Evolutionary conservation across 768 basidiomycete genomes (phyloP).

Genomic region (Mrakia frigida): DNA sequence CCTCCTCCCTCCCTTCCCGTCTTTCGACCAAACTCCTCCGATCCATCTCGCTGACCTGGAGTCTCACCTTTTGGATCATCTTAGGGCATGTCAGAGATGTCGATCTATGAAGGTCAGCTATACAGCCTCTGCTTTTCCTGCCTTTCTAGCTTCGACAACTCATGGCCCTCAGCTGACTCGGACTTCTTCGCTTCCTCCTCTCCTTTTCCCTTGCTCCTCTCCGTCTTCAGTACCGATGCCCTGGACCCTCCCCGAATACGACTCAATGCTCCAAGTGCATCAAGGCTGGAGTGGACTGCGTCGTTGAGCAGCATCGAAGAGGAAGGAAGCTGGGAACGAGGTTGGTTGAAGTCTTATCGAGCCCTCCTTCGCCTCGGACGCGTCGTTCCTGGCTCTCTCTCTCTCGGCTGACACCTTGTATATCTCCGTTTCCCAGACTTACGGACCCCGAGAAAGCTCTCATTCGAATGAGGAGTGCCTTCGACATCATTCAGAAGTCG

Average conservation of each 20-base stretch:
- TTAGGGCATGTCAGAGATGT: background rate
- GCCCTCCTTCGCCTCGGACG: background rate
- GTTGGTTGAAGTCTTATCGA: background rate
- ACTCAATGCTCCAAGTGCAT: background rate
- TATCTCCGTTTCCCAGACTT: background rate
- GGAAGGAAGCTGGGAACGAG: conserved; percentile 1
- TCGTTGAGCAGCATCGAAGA: conserved; percentile 8
- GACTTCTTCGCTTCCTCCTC: background rate
- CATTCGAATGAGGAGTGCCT: conserved; percentile 2
- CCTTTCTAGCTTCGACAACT: background rate
- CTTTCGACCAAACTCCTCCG: no score
- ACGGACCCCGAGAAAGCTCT: background rate
- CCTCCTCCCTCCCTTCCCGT: background rate
- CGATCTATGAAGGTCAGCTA: background rate
- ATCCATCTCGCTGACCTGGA: background rate
- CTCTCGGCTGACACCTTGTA: no score
- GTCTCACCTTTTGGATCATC: no score
- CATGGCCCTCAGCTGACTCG: background rate
- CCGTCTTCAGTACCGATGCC: conserved; percentile 12
- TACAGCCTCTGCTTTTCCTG: background rate
- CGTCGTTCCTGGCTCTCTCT: background rate
- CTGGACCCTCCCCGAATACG: background rate
- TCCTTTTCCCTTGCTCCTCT: background rate
- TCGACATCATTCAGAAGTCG: background rate
- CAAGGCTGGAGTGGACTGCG: background rate